Evolutionary conservation across 805 yeast species (phyloP), one percentile per base, ranked within the genome.

Genomic region (Metschnikowia gelsemii): DNA sequence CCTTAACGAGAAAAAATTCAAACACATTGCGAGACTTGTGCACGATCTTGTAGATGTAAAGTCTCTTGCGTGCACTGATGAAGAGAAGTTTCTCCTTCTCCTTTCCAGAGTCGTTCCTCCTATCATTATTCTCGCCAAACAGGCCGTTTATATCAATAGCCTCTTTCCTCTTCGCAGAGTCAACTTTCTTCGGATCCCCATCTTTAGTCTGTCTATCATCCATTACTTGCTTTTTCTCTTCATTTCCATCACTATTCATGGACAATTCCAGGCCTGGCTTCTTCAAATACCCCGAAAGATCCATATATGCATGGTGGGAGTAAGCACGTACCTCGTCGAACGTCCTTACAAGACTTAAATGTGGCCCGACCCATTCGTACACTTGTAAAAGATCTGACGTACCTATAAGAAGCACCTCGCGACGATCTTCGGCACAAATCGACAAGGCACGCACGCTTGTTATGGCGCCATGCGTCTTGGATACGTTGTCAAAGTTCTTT

Each of bases 11-110:
- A 8, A 33, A 50, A 37, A 64, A 60, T 23, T 50, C 62, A 19
- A 59, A 49, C 3, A 66, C 47, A 33, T 68, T 68, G 23, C 69
- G 46, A 6, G 68, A 43, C 41, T 58, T 58, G 19, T 57, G 60
- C 4, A 53, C 51, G 32, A 66, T 52, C 29, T 58, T 51, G 42
- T 56, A 59, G 0, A 66, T 43, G 18, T 51, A 25, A 2, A 69
- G 40, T 38, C 58, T 62, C 55, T 66, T 66, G 46, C 57, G 63
- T 9, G 57, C 44, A 1, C 59, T 64, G 4, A 63, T 43, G 0
- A 64, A 50, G 16, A 68, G 50, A n/a, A 63, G 40, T 20, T 55
- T 23, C 29, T 8, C 18, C 26, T 12, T 26, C 19, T 26, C 42
- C 5, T 46, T 52, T 5, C 16, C 26, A 9, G 38, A 12, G 8